Percentiles rank a stretch among this genome's conserved stretches.
Evolutionary conservation across 805 yeast species (phyloP).

Genomic region (Candida qinlingensis): DNA sequence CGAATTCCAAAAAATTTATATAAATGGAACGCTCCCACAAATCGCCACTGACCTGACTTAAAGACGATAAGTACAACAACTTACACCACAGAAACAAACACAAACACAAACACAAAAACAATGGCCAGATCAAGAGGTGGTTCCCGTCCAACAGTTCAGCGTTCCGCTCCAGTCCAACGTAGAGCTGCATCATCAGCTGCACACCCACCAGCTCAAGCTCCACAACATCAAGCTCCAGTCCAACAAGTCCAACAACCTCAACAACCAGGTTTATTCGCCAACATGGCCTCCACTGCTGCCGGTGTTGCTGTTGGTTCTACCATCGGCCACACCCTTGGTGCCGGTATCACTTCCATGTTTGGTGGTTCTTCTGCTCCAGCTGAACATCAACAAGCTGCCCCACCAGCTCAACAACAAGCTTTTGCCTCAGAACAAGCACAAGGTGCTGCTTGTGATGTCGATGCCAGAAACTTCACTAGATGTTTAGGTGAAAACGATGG

Average conservation of each 20-base stretch:
- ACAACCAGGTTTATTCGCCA: conserved; percentile 87
- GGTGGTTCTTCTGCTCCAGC: conserved; percentile 67
- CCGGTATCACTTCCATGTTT: conserved; percentile 85
- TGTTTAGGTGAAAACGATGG: conserved; percentile 93
- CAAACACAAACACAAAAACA: conserved; percentile 5
- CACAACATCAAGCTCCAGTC: conserved; percentile 40
- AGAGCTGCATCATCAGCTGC: conserved; percentile 63
- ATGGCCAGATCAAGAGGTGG: conserved; percentile 46
- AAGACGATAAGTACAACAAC: too few species aligned
- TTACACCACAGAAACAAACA: background rate
- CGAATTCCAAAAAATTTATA: background rate
- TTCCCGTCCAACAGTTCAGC: conserved; percentile 39
- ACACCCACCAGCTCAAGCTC: conserved; percentile 40
- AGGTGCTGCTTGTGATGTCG: conserved; percentile 72
- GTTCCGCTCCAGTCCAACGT: conserved; percentile 35
- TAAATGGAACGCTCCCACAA: background rate
- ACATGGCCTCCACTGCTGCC: conserved; percentile 98
- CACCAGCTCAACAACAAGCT: conserved; percentile 35
- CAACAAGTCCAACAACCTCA: conserved; percentile 51
- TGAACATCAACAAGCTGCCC: conserved; percentile 34
- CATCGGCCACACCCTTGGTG: conserved; percentile 94
- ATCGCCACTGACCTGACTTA: conserved; percentile 5
- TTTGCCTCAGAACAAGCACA: conserved; percentile 34
- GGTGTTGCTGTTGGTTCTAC: conserved; percentile 99
- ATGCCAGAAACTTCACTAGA: conserved; percentile 92